Evolutionary conservation across 352 stramenopile species (phyloP).

Genomic region (Phytophthora fragariaefolia): DNA sequence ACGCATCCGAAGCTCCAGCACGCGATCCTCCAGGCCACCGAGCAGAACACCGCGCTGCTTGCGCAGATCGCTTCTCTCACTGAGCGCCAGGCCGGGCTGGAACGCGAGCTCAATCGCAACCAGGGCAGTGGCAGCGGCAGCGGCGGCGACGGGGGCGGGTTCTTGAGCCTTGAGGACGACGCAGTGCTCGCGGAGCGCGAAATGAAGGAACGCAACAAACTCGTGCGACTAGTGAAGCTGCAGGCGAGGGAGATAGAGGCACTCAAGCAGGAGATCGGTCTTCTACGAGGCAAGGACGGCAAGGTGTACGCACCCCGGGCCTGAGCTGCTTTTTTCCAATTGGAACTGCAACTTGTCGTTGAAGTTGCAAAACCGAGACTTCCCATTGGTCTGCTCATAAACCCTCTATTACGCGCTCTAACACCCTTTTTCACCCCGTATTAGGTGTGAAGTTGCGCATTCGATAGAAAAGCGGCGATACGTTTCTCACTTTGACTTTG

Average conservation of each 20-base stretch:
- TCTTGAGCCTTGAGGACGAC: slow-evolving; percentile 52
- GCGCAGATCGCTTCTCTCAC: slow-evolving; percentile 78
- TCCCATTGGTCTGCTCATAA: slow-evolving; percentile 15
- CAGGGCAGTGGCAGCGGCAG: slow-evolving; percentile 36
- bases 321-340: slow-evolving; percentile 33
- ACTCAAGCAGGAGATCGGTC: slow-evolving; percentile 90
- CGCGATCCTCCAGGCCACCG: slow-evolving; percentile 79
- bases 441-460: background rate
- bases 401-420: background rate
- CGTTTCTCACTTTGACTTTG: slow-evolving; percentile 30
- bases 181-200: slow-evolving; percentile 62
- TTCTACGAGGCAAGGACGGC: slow-evolving; percentile 85
- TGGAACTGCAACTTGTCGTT: slow-evolving; percentile 47
- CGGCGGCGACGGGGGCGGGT: slow-evolving; percentile 44
- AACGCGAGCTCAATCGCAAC: slow-evolving; percentile 85
- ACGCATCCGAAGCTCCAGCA: slow-evolving; percentile 69
- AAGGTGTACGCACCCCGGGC: slow-evolving; percentile 66
- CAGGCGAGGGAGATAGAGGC: slow-evolving; percentile 92
- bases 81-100: slow-evolving; percentile 80
- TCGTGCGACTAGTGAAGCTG: slow-evolving; percentile 91
- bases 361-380: slow-evolving; percentile 39
- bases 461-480: slow-evolving; percentile 14
- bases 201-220: slow-evolving; percentile 88
- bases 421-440: background rate
- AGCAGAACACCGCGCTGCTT: slow-evolving; percentile 88